Evolutionary conservation across 305 asterid genomes (phyloP), one percentile per base, ranked within the genome.

Genomic region (Fraxinus paxiana): DNA sequence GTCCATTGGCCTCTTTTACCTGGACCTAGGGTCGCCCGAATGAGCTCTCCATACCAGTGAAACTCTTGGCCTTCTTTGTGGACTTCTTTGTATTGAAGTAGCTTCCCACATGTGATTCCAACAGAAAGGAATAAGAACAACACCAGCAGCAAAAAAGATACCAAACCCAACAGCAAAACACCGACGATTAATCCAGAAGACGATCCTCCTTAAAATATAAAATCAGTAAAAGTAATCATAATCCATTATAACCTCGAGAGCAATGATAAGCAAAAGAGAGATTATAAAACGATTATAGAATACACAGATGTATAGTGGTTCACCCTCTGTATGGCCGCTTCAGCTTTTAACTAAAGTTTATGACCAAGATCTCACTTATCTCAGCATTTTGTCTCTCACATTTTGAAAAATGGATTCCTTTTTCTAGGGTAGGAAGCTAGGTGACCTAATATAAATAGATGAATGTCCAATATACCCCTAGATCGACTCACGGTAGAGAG

Each of bases 1-100:
- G 97, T 90, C 99, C 99, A 96, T 67, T 94, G 99, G 82, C 99
- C 99, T 87, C 97, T 81, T 86, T 96, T 96, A 6, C 98, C 99
- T 0, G 98, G 99, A 74, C 99, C 98, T 41, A 96, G 82, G 24
- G 97, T 92, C 5, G 90, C 97, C 35, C 98, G 92, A 51, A 96
- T 79, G 6, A 96, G 82, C 81, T 94, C 99, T 75, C 94, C 97
- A 81, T 94, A 96, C 98, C 98, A 96, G 82, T 92, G 97, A 77
- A 88, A 90, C 74, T 80, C 73, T 83, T 85, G 87, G 4, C 94
- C 97, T 71, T 65, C 96, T 59, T 89, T 90, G 84, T 94, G 99
- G 20, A 96, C 92, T 69, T 96, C 99, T 81, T 94, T 92, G 80
- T 96, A 96, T 77, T 94, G 98, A 82, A 96, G 94, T 20, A 94